Base-by-base conservation (phyloP, 2,329 filamentous ascomycete genomes). In the Diaporthe sp. region DNA sequence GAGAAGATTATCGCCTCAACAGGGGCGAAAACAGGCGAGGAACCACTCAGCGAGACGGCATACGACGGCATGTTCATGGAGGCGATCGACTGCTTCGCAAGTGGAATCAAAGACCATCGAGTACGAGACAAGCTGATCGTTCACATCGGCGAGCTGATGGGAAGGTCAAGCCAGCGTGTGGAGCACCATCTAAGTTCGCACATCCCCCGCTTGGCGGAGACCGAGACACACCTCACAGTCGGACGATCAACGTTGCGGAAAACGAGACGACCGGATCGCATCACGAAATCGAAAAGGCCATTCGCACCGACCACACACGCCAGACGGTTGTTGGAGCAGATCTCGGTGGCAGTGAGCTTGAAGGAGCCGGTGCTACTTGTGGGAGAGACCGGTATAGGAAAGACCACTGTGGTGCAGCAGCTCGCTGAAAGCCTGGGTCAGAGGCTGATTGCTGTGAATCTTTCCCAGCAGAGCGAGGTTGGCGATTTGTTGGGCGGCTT, bases 381-480 rank as follows among this genome's bases (percentile, higher is more conserved):
- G n/a, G 97, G 97, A 81, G 97, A 99, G 85, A 99, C 97, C 10
- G 97, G 97, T 86, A 98, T 98, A 68, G 97, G 97, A 79, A 99
- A 99, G 84, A 99, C 97, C 0, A 98, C 97, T 0, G 94, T 97
- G 35, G 93, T 99, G 19, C 97, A 99, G 82, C 95, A 98, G 81
- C 87, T 99, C 72, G 95, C 97, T 0, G 92, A 94, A 73, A 90
- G 93, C 4, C 88, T 98, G 37, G 94, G 96, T 1, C 94, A 95
- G 80, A 97, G 94, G 79, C 89, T 99, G 17, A 94, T 95, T 0
- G 94, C 96, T 3, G 95, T 99, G 80, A 99, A 99, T 81, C 83
- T 99, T 81, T 99, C 97, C 0, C 97, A 99, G 81, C 97, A 99
- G 82, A 98, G 96, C 80, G 97, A 99, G 83, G 96, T 94, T 53